phyloP scores from a whole-genome alignment of 768 basidiomycete species.

The Mycena indigotica region DNA sequence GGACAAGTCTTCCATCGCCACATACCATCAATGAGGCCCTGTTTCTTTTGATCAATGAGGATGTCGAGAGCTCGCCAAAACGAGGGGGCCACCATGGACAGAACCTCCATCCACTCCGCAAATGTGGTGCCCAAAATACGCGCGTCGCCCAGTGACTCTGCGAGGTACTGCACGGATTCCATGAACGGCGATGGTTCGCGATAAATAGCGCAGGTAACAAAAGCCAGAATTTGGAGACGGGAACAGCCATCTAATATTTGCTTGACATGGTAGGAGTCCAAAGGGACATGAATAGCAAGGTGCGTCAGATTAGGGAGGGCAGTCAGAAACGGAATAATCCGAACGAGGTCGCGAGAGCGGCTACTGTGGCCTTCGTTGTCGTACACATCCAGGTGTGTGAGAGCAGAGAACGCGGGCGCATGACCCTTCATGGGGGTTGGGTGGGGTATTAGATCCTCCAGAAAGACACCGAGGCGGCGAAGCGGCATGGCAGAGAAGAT shows the following conservation, averaged over 20 bases:
- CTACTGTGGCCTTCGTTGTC: not conserved
- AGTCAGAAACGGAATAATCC: not conserved
- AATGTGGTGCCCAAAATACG: too few relatives aligned
- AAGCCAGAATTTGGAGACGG: not conserved
- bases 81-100: too few relatives aligned
- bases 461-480: not conserved
- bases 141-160: too few relatives aligned
- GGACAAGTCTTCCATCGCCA: too few relatives aligned
- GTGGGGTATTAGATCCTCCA: not conserved
- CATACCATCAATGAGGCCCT: too few relatives aligned
- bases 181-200: too few relatives aligned
- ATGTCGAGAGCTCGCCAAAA: too few relatives aligned
- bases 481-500: not conserved
- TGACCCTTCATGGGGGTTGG: not conserved
- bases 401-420: not conserved
- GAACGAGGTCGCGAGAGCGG: too few relatives aligned
- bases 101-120: too few relatives aligned
- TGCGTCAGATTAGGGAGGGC: not conserved
- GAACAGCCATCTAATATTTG: not conserved
- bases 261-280: not conserved
- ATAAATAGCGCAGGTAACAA: too few relatives aligned
- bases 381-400: not conserved
- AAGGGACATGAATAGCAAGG: not conserved
- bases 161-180: too few relatives aligned
- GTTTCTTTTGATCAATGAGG: too few relatives aligned